Evolutionary conservation across 2,329 filamentous ascomycete genomes (phyloP), one percentile per base, ranked within the genome.

Genomic region (Lachnellula cervina): DNA sequence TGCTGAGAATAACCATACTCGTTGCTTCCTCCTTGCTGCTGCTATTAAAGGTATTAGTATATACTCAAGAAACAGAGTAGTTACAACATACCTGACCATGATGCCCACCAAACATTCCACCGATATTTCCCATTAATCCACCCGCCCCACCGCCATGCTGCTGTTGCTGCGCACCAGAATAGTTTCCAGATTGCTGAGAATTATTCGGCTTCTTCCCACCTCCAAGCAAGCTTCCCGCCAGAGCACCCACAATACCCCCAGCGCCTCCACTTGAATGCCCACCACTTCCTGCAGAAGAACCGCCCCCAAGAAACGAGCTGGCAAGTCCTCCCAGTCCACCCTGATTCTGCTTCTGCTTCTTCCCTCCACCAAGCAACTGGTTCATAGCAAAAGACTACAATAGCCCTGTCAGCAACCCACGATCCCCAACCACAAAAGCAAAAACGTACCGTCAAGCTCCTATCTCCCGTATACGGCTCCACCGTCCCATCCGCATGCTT

Each of bases 391-490:
- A 64, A 50, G 62, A 58, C 67, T 67, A 62, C 28, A 32, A 9
- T 51, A 46, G 34, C 34, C 40, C 17, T 14, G 40, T 62, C 56
- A 64, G 62, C 48, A 58, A 23, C 43, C 21, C 7, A 9, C 38
- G 21, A 48, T 19, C 21, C 35, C 49, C 43, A 55, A 23, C 50
- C 43, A 38, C 34, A 4, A 25, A 11, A 42, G 8, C 43, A 52
- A 9, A 34, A 56, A 78, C 84, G 69, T 80, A 88, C 85, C 59
- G 85, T 83, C 54, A 89, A 71, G 42, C 84, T 81, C 60, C 86
- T 78, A 51, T 88, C 84, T 35, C 81, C 69, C 62, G 44, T 67
- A 58, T 56, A 64, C 45, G 82, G 82, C 69, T 86, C 82, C 73
- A 84, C 74, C 37, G 78, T 78, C 40, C 82, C 83, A 66, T 86